phyloP scores from a whole-genome alignment of 2,329 filamentous ascomycete genomes.

The Penicillium sumatraense region DNA sequence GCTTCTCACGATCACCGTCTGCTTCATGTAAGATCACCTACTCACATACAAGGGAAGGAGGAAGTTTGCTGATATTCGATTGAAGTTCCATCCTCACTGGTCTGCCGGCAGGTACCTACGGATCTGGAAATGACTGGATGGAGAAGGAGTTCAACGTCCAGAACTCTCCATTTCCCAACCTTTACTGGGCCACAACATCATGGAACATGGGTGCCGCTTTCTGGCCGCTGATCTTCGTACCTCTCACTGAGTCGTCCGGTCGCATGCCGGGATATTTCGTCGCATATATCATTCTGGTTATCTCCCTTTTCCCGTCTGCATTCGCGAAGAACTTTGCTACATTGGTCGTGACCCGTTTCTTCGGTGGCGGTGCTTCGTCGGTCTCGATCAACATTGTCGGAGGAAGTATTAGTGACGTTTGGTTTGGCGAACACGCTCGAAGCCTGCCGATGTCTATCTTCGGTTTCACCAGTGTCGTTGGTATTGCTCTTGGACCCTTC shows the following conservation, averaged over 20 bases:
- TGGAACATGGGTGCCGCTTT: slow-evolving; percentile 46
- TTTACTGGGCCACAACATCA: slow-evolving; percentile 38
- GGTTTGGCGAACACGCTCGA: slow-evolving; percentile 44
- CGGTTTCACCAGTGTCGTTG: slow-evolving; percentile 49
- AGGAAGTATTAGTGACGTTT: slow-evolving; percentile 41
- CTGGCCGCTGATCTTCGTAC: slow-evolving; percentile 44
- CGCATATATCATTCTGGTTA: slow-evolving; percentile 46
- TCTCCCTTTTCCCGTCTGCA: slow-evolving; percentile 49
- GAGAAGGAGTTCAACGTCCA: slow-evolving; percentile 34
- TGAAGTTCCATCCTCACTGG: slow-evolving; percentile 45
- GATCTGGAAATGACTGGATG: slow-evolving; percentile 38
- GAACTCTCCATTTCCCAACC: slow-evolving; percentile 36
- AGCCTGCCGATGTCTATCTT: slow-evolving; percentile 51
- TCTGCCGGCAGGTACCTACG: slow-evolving; percentile 48
- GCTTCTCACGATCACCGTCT: slow-evolving; percentile 46
- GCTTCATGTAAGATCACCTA: slow-evolving; percentile 37
- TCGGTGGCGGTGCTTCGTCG: slow-evolving; percentile 50
- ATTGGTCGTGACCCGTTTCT: slow-evolving; percentile 49
- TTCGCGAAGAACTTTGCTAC: slow-evolving; percentile 53
- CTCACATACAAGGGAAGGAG: too few species aligned
- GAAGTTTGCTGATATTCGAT: not conserved
- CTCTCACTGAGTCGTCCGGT: slow-evolving; percentile 47
- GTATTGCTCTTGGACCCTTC: slow-evolving; percentile 51
- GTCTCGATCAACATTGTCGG: slow-evolving; percentile 49
- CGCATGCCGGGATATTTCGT: slow-evolving; percentile 51